A percentile compares a stretch with the other conserved stretches of the same genome.
Conservation (phyloP, 164 flowering plant species). For the Malania oleifera region DNA sequence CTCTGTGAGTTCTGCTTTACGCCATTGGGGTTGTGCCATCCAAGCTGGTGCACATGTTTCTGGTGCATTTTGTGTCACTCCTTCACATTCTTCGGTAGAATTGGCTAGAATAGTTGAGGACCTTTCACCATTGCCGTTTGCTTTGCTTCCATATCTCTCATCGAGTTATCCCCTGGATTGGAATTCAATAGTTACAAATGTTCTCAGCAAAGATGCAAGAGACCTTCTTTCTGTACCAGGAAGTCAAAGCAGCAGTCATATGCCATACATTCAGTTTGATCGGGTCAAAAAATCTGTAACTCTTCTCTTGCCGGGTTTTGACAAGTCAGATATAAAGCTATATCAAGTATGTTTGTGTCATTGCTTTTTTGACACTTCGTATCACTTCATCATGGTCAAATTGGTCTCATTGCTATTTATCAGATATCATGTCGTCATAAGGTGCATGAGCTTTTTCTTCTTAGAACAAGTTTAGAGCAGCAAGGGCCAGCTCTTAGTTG, state of each 20-base stretch:
- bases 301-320: conserved; percentile 96
- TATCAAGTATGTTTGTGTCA: conserved; percentile 55
- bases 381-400: not conserved
- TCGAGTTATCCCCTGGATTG: conserved; percentile 39
- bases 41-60: conserved; percentile 83
- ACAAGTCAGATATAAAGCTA: conserved; percentile 89
- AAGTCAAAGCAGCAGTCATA: conserved; percentile 14
- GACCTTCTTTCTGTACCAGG: conserved; percentile 33
- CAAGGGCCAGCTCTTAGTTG: no score
- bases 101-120: conserved; percentile 22
- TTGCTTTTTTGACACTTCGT: not conserved
- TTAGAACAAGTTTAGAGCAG: no score
- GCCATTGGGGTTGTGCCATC: conserved; percentile 85
- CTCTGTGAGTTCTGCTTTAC: conserved; percentile 60
- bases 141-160: conserved; percentile 48
- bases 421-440: no score
- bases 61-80: conserved; percentile 55
- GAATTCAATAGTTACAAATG: conserved; percentile 33
- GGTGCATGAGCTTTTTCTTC: no score
- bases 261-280: conserved; percentile 53
- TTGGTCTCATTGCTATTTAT: not conserved
- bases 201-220: conserved; percentile 30
- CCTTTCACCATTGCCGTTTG: conserved; percentile 67
- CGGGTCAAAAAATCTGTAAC: conserved; percentile 50
- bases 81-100: conserved; percentile 24